phyloP scores from a whole-genome alignment of 1,284 basidiomycete species.

The Rhodotorula sp. region DNA sequence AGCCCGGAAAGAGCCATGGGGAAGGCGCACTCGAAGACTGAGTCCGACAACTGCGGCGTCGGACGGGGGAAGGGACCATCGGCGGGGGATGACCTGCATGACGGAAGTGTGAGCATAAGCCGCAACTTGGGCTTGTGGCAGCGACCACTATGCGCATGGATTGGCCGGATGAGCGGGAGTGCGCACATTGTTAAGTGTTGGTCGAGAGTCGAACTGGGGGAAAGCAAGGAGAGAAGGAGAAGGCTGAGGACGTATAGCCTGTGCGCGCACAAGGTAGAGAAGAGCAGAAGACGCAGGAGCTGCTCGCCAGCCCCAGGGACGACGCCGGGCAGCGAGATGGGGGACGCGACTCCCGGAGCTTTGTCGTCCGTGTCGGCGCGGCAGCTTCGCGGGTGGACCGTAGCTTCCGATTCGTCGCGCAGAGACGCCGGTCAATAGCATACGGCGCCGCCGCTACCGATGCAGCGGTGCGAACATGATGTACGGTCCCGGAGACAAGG shows the following conservation, averaged over 20 bases:
- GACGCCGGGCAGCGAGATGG: no score
- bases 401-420: no score
- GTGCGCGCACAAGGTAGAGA: neutral
- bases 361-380: no score
- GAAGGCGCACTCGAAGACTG: slow-evolving; percentile 18
- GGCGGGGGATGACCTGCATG: slow-evolving; percentile 13
- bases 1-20: neutral
- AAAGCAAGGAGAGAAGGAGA: neutral
- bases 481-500: no score
- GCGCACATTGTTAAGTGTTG: neutral
- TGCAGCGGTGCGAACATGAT: no score
- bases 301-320: no score
- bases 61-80: slow-evolving; percentile 30
- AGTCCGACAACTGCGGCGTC: slow-evolving; percentile 20
- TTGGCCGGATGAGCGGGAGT: neutral
- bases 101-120: neutral
- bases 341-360: no score
- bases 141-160: neutral
- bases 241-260: neutral
- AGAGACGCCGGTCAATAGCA: no score
- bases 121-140: no score
- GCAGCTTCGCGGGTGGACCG: no score
- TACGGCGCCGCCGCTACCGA: no score
- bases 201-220: no score
- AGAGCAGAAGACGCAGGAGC: neutral